These are phyloP conservation scores for Aspergillus sclerotialis DNA, from an alignment of 2,329 filamentous ascomycete species.

Conservation along the genomic window DNA sequence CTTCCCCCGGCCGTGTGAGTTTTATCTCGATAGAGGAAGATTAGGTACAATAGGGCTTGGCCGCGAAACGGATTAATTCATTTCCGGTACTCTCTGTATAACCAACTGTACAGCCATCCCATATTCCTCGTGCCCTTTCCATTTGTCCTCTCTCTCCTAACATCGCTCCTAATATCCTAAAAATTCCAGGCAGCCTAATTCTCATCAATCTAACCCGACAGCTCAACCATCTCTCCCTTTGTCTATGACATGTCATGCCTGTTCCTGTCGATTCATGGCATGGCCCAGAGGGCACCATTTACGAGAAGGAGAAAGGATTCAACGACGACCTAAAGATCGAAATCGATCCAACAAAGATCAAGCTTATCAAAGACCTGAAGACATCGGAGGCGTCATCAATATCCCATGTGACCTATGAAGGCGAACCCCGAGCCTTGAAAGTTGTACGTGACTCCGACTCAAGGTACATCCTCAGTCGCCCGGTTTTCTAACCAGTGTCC, in stretches of 20 bases:
- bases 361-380: not conserved
- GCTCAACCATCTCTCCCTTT: not conserved
- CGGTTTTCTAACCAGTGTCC: not conserved
- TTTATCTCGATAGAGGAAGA: no score
- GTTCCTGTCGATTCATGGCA: not conserved
- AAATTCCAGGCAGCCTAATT: not conserved
- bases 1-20: no score
- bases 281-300: not conserved
- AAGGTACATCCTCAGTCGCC: not conserved
- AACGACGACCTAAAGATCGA: not conserved
- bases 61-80: no score
- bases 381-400: not conserved
- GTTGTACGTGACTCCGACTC: not conserved
- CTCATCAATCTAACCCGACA: not conserved
- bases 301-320: not conserved
- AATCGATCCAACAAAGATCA: not conserved
- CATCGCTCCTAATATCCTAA: not conserved
- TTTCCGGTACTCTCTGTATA: no score
- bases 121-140: not conserved
- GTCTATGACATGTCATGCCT: not conserved
- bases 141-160: conserved; percentile 4
- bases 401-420: not conserved
- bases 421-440: not conserved
- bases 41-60: no score
- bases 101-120: no score